phyloP scores from a whole-genome alignment of 1,139 yeast species.

The Blastobotrys petasosporus region DNA sequence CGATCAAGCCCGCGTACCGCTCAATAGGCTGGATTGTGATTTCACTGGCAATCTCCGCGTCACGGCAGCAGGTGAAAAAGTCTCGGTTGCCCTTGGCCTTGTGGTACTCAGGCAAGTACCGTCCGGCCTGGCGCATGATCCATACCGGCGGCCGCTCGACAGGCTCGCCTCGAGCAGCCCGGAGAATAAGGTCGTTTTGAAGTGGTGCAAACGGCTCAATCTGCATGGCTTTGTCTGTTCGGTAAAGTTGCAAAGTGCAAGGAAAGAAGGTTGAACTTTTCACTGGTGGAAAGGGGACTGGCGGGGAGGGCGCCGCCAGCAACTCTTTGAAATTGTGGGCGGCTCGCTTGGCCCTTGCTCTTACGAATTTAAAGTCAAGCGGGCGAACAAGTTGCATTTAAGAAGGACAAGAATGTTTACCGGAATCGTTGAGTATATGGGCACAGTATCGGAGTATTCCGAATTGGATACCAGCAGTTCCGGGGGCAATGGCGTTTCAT shows the following conservation, averaged over 20 bases:
- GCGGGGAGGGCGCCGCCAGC: no score
- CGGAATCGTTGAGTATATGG: constrained; percentile 84
- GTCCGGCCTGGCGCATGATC: constrained; percentile 96
- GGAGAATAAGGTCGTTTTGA: constrained; percentile 79
- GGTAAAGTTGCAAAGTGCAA: background rate
- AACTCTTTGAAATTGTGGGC: no score
- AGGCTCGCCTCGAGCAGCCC: constrained; percentile 79
- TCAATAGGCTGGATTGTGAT: constrained; percentile 95
- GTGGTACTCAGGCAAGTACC: constrained; percentile 68
- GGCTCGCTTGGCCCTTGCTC: no score
- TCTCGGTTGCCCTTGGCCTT: constrained; percentile 80
- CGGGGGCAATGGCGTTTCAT: constrained; percentile 77
- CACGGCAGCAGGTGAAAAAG: constrained; percentile 89
- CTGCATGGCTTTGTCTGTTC: background rate
- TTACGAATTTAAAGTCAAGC: no score
- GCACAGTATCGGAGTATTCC: constrained; percentile 49
- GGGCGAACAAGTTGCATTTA: no score
- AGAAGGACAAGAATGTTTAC: constrained; percentile 61
- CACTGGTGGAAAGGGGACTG: no score
- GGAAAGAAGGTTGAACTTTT: background rate
- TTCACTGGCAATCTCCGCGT: constrained; percentile 87
- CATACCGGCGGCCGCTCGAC: constrained; percentile 98
- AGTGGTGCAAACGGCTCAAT: constrained; percentile 33
- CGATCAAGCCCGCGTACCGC: constrained; percentile 81
- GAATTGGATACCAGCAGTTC: constrained; percentile 47